Conservation (phyloP, 805 yeast genomes). For the Wickerhamomyces rabaulensis region DNA sequence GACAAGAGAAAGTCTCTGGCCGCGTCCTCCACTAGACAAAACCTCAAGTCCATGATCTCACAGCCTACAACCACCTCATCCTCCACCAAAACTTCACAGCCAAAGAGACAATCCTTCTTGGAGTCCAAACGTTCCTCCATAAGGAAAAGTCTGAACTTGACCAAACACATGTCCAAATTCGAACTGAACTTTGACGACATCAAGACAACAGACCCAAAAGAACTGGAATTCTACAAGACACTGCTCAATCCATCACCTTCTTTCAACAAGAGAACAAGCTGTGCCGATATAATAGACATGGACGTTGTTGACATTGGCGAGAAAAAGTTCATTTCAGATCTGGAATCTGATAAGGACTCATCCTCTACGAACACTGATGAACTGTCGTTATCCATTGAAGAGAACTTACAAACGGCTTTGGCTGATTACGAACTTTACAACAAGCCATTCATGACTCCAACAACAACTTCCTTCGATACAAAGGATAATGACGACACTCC, state of each 20-base stretch:
- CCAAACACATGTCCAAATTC: not conserved
- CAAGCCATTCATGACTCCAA: not conserved
- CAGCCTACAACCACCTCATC: not conserved
- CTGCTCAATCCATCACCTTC: not conserved
- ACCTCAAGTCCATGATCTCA: not conserved
- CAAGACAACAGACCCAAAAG: not conserved
- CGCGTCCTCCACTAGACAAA: not conserved
- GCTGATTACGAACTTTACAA: not conserved
- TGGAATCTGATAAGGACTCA: not conserved
- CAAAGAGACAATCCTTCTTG: not conserved
- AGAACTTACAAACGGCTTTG: not conserved
- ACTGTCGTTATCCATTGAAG: not conserved
- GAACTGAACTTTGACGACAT: not conserved
- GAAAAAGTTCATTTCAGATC: not conserved
- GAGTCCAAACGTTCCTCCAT: not conserved
- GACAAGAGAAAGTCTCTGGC: not conserved
- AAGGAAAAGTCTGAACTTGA: not conserved
- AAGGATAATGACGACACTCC: not conserved
- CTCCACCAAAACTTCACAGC: not conserved
- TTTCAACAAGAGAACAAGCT: not conserved
- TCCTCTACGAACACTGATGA: not conserved
- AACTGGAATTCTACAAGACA: not conserved
- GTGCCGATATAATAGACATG: not conserved
- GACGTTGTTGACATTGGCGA: not conserved
- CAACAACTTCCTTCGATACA: not conserved